These are phyloP conservation scores for Pseudoneurospora amorphoporcata DNA, from an alignment of 495 filamentous ascomycete species.

Conservation along the genomic window DNA sequence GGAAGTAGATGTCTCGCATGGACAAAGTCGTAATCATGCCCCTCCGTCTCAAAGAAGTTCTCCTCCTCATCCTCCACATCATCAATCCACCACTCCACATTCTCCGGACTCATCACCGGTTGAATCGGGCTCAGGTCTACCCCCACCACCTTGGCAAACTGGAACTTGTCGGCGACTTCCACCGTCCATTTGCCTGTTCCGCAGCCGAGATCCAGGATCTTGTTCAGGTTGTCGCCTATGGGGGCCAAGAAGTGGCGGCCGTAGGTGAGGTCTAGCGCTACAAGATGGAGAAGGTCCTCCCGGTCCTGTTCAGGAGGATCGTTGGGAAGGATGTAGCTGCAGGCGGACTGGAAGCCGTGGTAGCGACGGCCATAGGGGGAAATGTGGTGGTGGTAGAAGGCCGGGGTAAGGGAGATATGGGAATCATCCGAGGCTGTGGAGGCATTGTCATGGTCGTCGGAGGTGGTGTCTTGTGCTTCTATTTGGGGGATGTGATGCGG, in stretches of 20 bases:
- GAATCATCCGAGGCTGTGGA: not conserved
- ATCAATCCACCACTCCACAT: conserved; percentile 32
- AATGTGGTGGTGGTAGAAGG: conserved; percentile 24
- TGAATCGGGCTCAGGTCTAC: conserved; percentile 29
- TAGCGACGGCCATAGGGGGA: conserved; percentile 47
- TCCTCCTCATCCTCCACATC: conserved; percentile 32
- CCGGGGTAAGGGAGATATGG: not conserved
- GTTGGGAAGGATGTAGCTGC: conserved; percentile 18
- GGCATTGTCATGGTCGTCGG: not conserved
- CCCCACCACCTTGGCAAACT: conserved; percentile 23
- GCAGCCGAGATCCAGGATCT: conserved; percentile 52
- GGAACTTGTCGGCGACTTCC: conserved; percentile 35
- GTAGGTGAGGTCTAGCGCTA: conserved; percentile 39
- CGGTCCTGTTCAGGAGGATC: conserved; percentile 17
- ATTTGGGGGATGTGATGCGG: not conserved
- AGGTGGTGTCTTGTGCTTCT: not conserved
- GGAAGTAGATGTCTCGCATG: conserved; percentile 29
- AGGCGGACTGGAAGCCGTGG: conserved; percentile 5
- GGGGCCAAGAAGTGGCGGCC: conserved; percentile 44
- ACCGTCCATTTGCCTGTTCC: conserved; percentile 55
- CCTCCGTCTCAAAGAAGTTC: not conserved
- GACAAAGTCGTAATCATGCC: conserved; percentile 24
- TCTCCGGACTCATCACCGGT: conserved; percentile 25
- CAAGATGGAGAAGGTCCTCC: conserved; percentile 44
- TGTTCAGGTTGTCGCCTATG: conserved; percentile 31